A percentile compares a stretch with the other conserved stretches of the same genome.
These are phyloP conservation scores for Penicillium sp. DNA, from an alignment of 2,329 filamentous ascomycete genomes.

Conservation along the genomic window DNA sequence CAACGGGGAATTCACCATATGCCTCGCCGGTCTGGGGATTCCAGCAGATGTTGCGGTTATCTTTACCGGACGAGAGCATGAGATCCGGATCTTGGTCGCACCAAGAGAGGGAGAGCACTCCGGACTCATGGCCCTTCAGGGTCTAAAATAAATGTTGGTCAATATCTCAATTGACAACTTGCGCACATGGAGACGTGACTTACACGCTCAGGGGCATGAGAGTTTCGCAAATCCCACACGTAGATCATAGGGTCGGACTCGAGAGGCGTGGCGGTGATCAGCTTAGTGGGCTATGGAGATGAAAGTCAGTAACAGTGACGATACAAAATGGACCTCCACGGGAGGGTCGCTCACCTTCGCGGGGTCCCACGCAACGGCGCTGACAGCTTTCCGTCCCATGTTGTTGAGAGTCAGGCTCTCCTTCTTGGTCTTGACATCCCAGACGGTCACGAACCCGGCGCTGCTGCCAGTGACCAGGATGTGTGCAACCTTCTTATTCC, in stretches of 20 bases:
- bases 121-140: constrained; percentile 89
- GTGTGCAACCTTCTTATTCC: constrained; percentile 97
- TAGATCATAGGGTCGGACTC: constrained; percentile 86
- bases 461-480: constrained; percentile 93
- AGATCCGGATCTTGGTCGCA: constrained; percentile 87
- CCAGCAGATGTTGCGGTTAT: constrained; percentile 94
- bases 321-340: neutral
- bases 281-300: constrained; percentile 69
- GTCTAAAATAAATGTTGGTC: constrained; percentile 53
- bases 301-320: constrained; percentile 13
- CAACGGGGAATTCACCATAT: constrained; percentile 91
- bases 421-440: constrained; percentile 98
- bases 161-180: constrained; percentile 9
- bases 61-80: constrained; percentile 90
- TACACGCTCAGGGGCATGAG: constrained; percentile 80
- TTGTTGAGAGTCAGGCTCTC: constrained; percentile 93
- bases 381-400: constrained; percentile 84
- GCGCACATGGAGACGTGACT: constrained; percentile 14
- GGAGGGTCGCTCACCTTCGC: constrained; percentile 62
- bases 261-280: constrained; percentile 87
- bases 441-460: constrained; percentile 94
- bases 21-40: constrained; percentile 88
- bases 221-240: constrained; percentile 94
- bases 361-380: constrained; percentile 95
- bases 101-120: constrained; percentile 92